Evolutionary conservation across 768 basidiomycete species (phyloP), one percentile per base, ranked within the genome.

Genomic region (Tubosaeta brunneosetosa): DNA sequence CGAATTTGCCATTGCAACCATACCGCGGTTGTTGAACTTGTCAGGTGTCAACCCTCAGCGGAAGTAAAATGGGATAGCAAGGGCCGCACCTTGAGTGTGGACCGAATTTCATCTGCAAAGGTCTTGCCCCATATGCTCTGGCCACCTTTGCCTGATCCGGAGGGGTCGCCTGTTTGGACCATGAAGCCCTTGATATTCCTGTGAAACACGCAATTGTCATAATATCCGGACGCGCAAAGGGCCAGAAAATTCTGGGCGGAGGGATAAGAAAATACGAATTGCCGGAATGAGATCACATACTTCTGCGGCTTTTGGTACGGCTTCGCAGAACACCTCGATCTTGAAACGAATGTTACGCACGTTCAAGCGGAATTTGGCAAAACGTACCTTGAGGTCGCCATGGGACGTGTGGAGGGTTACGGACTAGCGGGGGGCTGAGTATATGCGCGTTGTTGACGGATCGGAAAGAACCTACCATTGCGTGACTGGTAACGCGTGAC

Each of bases 1-100:
- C 8, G 91, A 86, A 71, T 98, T 99, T 50, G 97, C 97, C 94
- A 98, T 98, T 27, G 97, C 97, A 14, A 98, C 86, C 58, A 97
- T 79, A 16, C 97, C 97, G 55, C 97, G 84, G 47, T 84, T 76
- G 69, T 97, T 97, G 75, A 99, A 98, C 95, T 98, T 4, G n/a
- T 10, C 16, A 19, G 14, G 9, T 0, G 10, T 14, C 10, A 29
- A 14, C 19, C 34, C 32, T 49, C 32, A 38, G 37, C 22, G 16
- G 31, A 31, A 40, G 22, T 3, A 26, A 17, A 36, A 19, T 25
- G 43, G n/a, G 13, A 8, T 3, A 22, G 34, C 0, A 43, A 48
- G 22, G 31, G 50, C 64, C 64, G 51, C 51, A 93, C 94, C 78
- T 97, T 95, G 59, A 99, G 77, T 6, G 97, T 99, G 41, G 93